These are phyloP conservation scores for Tuber indicum DNA, from an alignment of 495 filamentous ascomycete species.

Conservation along the genomic window DNA sequence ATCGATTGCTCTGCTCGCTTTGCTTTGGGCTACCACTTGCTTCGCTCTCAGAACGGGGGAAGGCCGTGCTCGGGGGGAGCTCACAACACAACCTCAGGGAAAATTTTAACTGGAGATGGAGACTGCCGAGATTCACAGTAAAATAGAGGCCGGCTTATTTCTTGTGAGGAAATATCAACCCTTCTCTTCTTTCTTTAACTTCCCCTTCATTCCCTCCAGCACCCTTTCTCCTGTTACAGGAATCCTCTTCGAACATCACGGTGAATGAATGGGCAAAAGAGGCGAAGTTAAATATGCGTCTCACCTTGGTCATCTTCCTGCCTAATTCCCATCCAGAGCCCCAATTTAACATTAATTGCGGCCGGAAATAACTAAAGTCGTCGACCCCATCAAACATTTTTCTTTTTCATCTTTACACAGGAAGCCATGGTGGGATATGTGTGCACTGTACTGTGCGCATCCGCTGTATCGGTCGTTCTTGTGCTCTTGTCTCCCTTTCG, in stretches of 20 bases:
- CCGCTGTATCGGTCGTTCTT: background rate
- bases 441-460: background rate
- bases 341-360: constrained; percentile 26
- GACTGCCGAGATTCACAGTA: background rate
- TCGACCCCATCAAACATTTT: background rate
- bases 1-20: no score
- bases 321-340: constrained; percentile 15
- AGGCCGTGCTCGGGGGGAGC: background rate
- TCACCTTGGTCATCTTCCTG: constrained; percentile 23
- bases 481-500: background rate
- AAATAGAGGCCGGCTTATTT: background rate
- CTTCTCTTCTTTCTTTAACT: background rate
- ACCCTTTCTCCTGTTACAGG: background rate
- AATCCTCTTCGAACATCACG: background rate
- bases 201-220: background rate
- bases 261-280: constrained; percentile 19
- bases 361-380: background rate
- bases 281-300: constrained; percentile 35
- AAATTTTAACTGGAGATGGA: background rate
- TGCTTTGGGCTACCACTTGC: no score
- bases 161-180: background rate
- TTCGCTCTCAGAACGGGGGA: background rate
- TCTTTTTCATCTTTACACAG: background rate
- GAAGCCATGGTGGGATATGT: background rate
- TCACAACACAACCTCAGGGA: background rate